Base-by-base conservation (phyloP, 1,284 basidiomycete genomes). In the Moniliophthora roreri region DNA sequence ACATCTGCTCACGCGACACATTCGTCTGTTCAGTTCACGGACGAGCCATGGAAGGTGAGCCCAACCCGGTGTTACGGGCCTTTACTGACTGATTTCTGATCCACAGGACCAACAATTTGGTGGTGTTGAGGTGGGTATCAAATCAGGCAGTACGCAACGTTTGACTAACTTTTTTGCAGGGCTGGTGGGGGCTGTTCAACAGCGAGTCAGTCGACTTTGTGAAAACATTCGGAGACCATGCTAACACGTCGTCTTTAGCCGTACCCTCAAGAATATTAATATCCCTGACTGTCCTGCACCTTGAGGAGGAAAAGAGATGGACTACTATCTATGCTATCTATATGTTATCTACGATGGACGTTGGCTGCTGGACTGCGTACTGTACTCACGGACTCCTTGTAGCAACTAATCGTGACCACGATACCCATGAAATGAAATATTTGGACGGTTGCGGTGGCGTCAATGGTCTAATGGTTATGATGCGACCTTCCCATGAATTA, bases 171-270 rank as follows among this genome's bases (percentile, higher is more conserved):
- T 54, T 68, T 61, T 48, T 59, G 54, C 56, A 66, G 72, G 77
- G 73, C 53, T 81, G 74, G 66, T 87, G 84, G 86, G 86, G 87
- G 48, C 57, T 89, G 41, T 89, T 87, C 64, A 78, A 84, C 62
- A 60, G 69, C 1, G 73, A 87, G 79, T 81, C 60, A 56, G 76
- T 65, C n/a, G 7, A 15, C 21, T 34, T 16, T 26, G 15, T 51
- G 28, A 26, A 11, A 13, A n/a, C 24, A 15, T 48, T 21, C 24
- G 21, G 20, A 23, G 18, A 21, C 11, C 24, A 28, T 28, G 32
- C 28, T 46, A 26, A 44, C 26, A 9, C 2, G 15, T 10, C 28
- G n/a, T n/a, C 21, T 42, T 16, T 42, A 60, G 56, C 44, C 52
- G 52, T 40, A 60, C 58, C 20, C 54, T 60, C 41, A 60, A 60